Evolutionary conservation across 805 yeast genomes (phyloP), one percentile per base, ranked within the genome.

Genomic region (Jamesozyma spencerorum): DNA sequence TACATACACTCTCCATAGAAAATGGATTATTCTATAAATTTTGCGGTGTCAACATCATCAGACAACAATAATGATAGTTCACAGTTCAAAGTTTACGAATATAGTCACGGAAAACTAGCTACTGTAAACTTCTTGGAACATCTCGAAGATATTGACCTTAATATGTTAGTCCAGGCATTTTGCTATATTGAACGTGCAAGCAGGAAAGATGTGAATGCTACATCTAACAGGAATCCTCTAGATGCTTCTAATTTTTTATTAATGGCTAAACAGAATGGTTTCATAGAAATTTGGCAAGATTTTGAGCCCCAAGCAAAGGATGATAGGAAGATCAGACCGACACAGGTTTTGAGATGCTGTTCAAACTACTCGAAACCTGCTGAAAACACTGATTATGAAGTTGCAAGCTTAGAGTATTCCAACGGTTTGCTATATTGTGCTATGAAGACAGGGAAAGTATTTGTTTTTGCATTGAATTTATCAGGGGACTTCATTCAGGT

Each of bases 211-310:
- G 24, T 36, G 3, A 38, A 48, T 2, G 35, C 19, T 4, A 28
- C 27, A 22, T 17, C 35, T 12, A 40, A 46, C 27, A 22, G 28
- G 6, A 31, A 39, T 13, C 22, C 36, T 4, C 27, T 44, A 32
- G 57, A 56, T 35, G 34, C 42, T 19, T 53, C 55, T 12, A 62
- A 58, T 40, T 57, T 53, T 42, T 38, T 58, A 48, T 26, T 58
- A 12, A 30, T 57, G n/a, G 57, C 53, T 0, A 56, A 51, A 39
- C 49, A 54, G 11, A 52, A 51, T 46, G 62, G 63, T 4, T 39
- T 51, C 17, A 51, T 58, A 15, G 62, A 56, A 36, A 43, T 58
- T n/a, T 42, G 55, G 3, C 41, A 39, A 27, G 56, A 57, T 41
- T 55, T 47, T 34, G 45, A 46, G 20, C 47, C 43, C 24, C 51